Conservation (phyloP, 208 protist species). For the Acanthamoeba healyi region DNA sequence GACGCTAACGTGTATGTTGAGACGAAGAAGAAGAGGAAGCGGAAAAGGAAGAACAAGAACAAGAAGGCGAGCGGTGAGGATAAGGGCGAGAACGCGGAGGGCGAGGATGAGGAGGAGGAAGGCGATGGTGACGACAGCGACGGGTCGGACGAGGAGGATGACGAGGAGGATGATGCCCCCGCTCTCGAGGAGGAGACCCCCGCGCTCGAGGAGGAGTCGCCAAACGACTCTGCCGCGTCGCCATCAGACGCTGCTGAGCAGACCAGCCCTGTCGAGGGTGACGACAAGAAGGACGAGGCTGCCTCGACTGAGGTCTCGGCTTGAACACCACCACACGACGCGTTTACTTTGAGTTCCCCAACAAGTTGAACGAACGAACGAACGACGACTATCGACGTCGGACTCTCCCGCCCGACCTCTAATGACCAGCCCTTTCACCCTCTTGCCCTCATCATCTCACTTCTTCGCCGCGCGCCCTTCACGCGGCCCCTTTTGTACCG, state of each 20-base stretch:
- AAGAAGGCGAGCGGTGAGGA: neutral
- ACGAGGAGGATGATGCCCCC: neutral
- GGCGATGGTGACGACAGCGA: constrained; percentile 4
- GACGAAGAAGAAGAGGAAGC: constrained; percentile 45
- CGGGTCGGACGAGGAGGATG: neutral
- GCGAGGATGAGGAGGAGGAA: neutral
- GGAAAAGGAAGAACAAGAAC: constrained; percentile 43
- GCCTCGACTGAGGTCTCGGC: too few relatives aligned
- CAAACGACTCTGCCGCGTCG: neutral
- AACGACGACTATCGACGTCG: too few relatives aligned
- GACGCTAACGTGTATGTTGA: constrained; percentile 14
- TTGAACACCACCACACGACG: too few relatives aligned
- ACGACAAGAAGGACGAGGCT: neutral
- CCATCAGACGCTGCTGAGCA: neutral
- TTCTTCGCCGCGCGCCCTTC: too few relatives aligned
- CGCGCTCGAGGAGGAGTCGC: neutral
- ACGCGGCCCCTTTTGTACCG: too few relatives aligned
- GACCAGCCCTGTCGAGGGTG: neutral
- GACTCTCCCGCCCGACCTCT: too few relatives aligned
- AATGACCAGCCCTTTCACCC: too few relatives aligned
- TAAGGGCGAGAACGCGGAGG: neutral
- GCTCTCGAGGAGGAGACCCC: neutral
- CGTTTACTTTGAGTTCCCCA: too few relatives aligned
- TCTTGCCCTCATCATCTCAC: too few relatives aligned
- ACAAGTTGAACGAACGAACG: too few relatives aligned